These are phyloP conservation scores for Lasiodiplodia gonubiensis DNA, from an alignment of 2,329 filamentous ascomycete genomes.

Conservation along the genomic window DNA sequence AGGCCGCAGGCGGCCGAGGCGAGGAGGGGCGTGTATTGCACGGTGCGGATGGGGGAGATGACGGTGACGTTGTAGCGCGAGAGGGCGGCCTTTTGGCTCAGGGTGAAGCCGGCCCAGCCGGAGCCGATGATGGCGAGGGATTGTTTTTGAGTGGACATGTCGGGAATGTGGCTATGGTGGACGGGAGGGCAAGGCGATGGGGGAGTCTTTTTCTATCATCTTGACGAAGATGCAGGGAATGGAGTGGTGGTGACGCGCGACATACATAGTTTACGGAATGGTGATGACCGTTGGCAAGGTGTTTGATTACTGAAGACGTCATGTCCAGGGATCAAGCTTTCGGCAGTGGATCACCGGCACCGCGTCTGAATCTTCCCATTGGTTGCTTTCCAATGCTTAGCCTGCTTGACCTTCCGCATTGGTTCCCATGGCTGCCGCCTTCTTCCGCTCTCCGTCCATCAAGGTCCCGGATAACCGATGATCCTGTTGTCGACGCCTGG, in stretches of 20 bases:
- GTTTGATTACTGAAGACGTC: neutral
- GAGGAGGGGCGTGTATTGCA: constrained; percentile 54
- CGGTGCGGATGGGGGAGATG: constrained; percentile 52
- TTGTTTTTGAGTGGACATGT: constrained; percentile 5
- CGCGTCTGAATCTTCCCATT: neutral
- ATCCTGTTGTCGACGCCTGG: neutral
- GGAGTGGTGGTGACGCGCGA: constrained; percentile 3
- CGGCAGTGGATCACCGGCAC: neutral
- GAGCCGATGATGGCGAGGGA: constrained; percentile 46
- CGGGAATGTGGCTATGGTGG: neutral
- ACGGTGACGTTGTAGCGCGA: constrained; percentile 49
- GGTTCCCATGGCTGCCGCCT: neutral
- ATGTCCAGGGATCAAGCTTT: constrained; percentile 2
- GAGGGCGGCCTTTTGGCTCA: constrained; percentile 46
- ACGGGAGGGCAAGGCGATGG: neutral
- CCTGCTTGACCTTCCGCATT: neutral
- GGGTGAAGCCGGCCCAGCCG: constrained; percentile 50
- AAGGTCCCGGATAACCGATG: neutral
- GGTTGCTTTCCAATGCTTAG: neutral
- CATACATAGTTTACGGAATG: neutral
- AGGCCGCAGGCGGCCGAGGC: constrained; percentile 50
- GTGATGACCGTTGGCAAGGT: constrained; percentile 1
- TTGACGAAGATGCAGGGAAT: neutral
- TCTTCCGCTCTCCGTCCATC: neutral
- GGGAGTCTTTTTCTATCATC: neutral